Percentiles rank a stretch among this genome's conserved stretches.
Conservation (phyloP, 164 flowering plant genomes). For the Magnolia kwangsiensis region DNA sequence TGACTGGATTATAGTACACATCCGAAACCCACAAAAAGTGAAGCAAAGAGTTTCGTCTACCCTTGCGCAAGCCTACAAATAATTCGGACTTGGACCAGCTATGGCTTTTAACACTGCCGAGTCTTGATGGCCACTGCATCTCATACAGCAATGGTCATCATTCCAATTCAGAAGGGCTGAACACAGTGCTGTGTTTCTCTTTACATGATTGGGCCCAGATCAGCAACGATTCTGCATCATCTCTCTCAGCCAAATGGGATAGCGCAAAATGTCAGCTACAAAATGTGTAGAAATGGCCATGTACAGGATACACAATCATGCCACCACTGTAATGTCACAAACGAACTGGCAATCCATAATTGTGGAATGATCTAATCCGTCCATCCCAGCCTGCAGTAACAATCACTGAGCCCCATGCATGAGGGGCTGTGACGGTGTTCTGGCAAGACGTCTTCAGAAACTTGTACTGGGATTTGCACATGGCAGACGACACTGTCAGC, state of each 20-base stretch:
- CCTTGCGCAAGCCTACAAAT: constrained; percentile 7
- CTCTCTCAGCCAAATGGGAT: background rate
- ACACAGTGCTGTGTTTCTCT: background rate
- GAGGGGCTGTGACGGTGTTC: constrained; percentile 38
- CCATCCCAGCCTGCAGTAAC: constrained; percentile 94
- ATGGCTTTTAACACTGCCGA: constrained; percentile 5
- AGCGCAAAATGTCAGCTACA: background rate
- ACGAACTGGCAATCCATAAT: constrained; percentile 77
- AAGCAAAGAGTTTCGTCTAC: background rate
- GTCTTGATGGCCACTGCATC: background rate
- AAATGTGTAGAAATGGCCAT: background rate
- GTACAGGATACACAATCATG: background rate
- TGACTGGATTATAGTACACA: constrained; percentile 2
- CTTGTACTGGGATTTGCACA: constrained; percentile 47
- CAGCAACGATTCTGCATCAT: background rate
- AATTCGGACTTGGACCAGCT: constrained; percentile 1
- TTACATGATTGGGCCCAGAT: background rate
- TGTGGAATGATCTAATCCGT: constrained; percentile 62
- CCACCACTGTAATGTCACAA: constrained; percentile 20
- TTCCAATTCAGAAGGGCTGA: background rate
- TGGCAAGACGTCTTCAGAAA: constrained; percentile 59
- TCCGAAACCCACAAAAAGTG: background rate
- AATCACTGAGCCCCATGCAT: constrained; percentile 79
- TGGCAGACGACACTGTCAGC: constrained; percentile 23
- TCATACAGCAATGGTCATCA: background rate